Base-by-base conservation (phyloP, 768 basidiomycete species). In the Russula lepida region DNA sequence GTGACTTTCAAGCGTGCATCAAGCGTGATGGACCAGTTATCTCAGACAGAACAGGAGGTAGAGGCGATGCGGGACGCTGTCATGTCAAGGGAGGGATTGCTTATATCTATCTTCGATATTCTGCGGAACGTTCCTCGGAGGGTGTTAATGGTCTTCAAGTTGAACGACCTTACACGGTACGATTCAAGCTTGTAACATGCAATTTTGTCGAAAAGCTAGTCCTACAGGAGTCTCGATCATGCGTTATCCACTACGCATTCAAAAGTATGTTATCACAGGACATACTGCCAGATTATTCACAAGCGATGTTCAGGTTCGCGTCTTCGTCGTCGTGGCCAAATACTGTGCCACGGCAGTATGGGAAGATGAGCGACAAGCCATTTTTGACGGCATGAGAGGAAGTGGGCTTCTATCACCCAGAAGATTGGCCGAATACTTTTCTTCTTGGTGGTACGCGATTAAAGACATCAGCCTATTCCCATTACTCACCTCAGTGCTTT, bases 281-380 rank as follows among this genome's bases (percentile, higher is more conserved):
- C 25, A 3, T 43, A 44, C 17, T 13, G 17, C 58, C 39, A 21
- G 39, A 12, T 19, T 55, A 54, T 54, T 51, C 48, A 21, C 65
- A 3, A 13, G 33, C 33, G 66, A 71, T 50, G 69, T 70, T 17
- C 70, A 91, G 80, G 78, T 85, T 60, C 88, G 95, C 21, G 84
- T 98, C 69, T 98, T 98, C 72, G 70, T 98, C 33, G 88, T 98
- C 59, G 88, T 89, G 17, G 94, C 93, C 7, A 87, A 89, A 68
- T 95, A 90, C 73, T 97, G 95, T 70, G 78, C 84, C 54, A 78
- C 77, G 12, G 88, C 91, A 8, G 84, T 90, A 4, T 92, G 89
- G 89, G 76, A 79, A 54, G 86, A 88, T 66, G 85, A 93, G 13
- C 67, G 72, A 56, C 63, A 64, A n/a, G 63, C 69, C 11, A 60